Percentiles rank a stretch among this genome's conserved stretches.
These are phyloP conservation scores for Xylaria sp. DNA, from an alignment of 2,329 filamentous ascomycete species.

Conservation along the genomic window DNA sequence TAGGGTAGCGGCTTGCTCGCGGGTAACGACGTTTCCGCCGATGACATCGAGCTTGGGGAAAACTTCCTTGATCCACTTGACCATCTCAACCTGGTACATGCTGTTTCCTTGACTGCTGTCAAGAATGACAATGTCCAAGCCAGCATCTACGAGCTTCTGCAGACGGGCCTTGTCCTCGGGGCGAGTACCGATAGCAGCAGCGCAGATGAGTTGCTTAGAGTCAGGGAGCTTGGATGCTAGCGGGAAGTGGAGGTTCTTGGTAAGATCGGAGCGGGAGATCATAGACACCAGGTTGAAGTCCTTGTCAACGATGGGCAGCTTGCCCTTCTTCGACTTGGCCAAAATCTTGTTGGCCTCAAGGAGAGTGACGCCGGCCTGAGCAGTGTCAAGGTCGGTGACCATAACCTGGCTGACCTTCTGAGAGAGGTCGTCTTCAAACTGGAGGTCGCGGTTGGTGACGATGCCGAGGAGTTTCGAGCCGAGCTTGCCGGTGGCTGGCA, in stretches of 20 bases:
- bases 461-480: conserved; percentile 96
- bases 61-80: conserved; percentile 88
- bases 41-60: conserved; percentile 89
- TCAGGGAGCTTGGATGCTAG: conserved; percentile 92
- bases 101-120: conserved; percentile 98
- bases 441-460: conserved; percentile 94
- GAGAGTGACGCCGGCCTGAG: conserved; percentile 73
- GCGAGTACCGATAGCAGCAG: conserved; percentile 90
- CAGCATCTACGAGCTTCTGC: conserved; percentile 83
- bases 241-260: conserved; percentile 97
- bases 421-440: conserved; percentile 76
- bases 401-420: conserved; percentile 83
- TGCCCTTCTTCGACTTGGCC: conserved; percentile 95
- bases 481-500: conserved; percentile 78
- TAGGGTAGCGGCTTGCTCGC: conserved; percentile 86
- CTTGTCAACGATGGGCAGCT: conserved; percentile 85
- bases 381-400: conserved; percentile 91
- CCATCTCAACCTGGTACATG: conserved; percentile 98
- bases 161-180: conserved; percentile 87
- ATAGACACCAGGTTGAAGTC: conserved; percentile 83
- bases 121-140: conserved; percentile 89
- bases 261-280: conserved; percentile 90
- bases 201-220: conserved; percentile 95
- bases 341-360: conserved; percentile 89
- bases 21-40: conserved; percentile 95